A percentile compares a stretch with the other conserved stretches of the same genome.
Conservation (phyloP, 352 stramenopile species). For the Phytophthora capsici region DNA sequence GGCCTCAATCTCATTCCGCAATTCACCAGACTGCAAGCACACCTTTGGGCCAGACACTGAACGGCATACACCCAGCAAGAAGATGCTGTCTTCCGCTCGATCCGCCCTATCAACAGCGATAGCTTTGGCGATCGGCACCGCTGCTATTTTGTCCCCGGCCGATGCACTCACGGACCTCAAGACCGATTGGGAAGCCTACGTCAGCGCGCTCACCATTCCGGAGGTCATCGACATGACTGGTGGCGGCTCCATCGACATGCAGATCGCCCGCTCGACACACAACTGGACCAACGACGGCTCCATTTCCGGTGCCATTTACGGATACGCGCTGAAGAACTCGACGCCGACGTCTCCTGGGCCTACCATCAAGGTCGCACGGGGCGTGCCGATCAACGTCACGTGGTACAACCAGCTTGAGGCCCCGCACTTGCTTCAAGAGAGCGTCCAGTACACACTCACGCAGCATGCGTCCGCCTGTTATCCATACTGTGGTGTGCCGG, state of each 20-base stretch:
- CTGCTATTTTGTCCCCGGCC: slow-evolving; percentile 3
- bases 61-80: neutral
- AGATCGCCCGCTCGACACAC: slow-evolving; percentile 43
- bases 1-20: slow-evolving; percentile 21
- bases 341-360: slow-evolving; percentile 41
- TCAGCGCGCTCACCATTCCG: slow-evolving; percentile 41
- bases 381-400: slow-evolving; percentile 43
- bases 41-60: slow-evolving; percentile 4
- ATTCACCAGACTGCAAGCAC: slow-evolving; percentile 13
- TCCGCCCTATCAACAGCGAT: slow-evolving; percentile 4
- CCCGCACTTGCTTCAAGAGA: slow-evolving; percentile 49
- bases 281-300: slow-evolving; percentile 47
- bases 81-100: slow-evolving; percentile 31
- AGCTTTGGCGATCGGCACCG: slow-evolving; percentile 2
- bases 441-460: slow-evolving; percentile 42
- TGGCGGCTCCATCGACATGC: slow-evolving; percentile 46
- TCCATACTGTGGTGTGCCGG: slow-evolving; percentile 61
- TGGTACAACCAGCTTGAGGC: slow-evolving; percentile 50
- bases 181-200: slow-evolving; percentile 51
- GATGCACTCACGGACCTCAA: slow-evolving; percentile 44
- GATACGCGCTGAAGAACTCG: slow-evolving; percentile 49
- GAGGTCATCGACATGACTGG: slow-evolving; percentile 49
- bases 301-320: slow-evolving; percentile 43
- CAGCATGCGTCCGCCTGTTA: slow-evolving; percentile 50
- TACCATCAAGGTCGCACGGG: slow-evolving; percentile 45